These are phyloP conservation scores for Teratosphaeria nubilosa DNA, from an alignment of 2,329 filamentous ascomycete genomes.

Conservation along the genomic window DNA sequence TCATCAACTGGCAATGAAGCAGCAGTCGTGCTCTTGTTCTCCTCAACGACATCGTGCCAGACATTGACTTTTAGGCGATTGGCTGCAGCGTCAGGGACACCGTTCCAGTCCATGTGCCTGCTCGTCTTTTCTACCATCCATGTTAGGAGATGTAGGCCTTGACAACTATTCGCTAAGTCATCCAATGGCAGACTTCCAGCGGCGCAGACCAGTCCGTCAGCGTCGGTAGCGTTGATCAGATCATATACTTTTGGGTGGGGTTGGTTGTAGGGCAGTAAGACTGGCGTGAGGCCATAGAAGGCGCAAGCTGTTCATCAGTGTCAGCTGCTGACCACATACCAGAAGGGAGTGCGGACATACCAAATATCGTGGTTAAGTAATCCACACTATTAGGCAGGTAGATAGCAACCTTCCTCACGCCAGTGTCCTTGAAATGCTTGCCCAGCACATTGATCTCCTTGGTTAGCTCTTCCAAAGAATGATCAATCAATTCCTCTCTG, in stretches of 20 bases:
- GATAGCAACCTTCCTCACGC: slow-evolving; percentile 65
- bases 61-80: slow-evolving; percentile 72
- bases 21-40: slow-evolving; percentile 47
- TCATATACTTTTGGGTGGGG: slow-evolving; percentile 57
- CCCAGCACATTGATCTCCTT: slow-evolving; percentile 84
- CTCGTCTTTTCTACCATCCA: slow-evolving; percentile 91
- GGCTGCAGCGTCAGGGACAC: slow-evolving; percentile 67
- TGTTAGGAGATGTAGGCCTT: slow-evolving; percentile 64
- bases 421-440: slow-evolving; percentile 55
- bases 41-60: slow-evolving; percentile 81
- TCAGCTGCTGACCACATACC: slow-evolving; percentile 8
- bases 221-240: slow-evolving; percentile 62
- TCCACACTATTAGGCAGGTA: slow-evolving; percentile 92
- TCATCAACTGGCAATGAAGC: slow-evolving; percentile 56
- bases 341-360: slow-evolving; percentile 23
- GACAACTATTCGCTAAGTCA: slow-evolving; percentile 56
- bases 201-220: slow-evolving; percentile 72
- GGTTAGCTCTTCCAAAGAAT: slow-evolving; percentile 60
- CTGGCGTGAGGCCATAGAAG: slow-evolving; percentile 78
- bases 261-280: slow-evolving; percentile 76
- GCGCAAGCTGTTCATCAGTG: slow-evolving; percentile 53
- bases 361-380: slow-evolving; percentile 69
- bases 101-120: slow-evolving; percentile 90
- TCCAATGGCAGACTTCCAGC: slow-evolving; percentile 82
- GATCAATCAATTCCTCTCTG: slow-evolving; percentile 62